Base-by-base conservation (phyloP, 305 asterid species). In the Plantago rigida region DNA sequence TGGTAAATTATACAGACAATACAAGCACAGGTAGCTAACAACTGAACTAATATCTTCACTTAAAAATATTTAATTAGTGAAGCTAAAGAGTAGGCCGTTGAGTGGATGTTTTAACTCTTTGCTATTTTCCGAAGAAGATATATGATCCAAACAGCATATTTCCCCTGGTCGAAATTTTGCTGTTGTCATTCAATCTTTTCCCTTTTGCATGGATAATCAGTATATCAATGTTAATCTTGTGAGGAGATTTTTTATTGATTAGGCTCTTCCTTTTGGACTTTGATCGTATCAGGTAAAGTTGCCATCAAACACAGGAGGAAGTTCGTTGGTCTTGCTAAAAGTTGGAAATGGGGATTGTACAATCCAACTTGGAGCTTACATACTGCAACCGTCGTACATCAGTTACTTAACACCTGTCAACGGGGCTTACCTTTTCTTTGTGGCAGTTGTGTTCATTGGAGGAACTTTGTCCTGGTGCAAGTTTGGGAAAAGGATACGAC, bases 391-490 rank as follows among this genome's bases (percentile, higher is more conserved):
- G 49, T 75, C 70, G 14, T 69, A 69, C 17, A 29, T 67, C 4
- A 48, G 28, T 46, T 73, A 77, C 28, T 36, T 74, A 22, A 79
- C 83, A 13, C 83, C 91, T 13, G 26, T 71, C 13, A 67, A 71
- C 10, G 86, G 78, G 39, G 75, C 74, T 3, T 85, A 80, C 74
- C 60, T 87, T 14, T 64, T 83, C 8, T 69, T 79, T 28, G 77
- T 50, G 26, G 75, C 83, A 13, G 78, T 72, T 54, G 31, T 83
- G 57, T 64, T 80, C 9, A 62, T 83, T 1, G 86, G 79, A 58
- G 87, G 82, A 57, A 51, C 65, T 29, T 80, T 70, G 79, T 74
- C 78, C 13, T 83, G 86, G 75, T 85, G 81, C 83, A 87, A 64
- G 70, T 24, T 79, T 10, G 65, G 68, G 13, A 80, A 63, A 50